Conservation (phyloP, 148 eudicot species). For the Persicaria maculosa region DNA sequence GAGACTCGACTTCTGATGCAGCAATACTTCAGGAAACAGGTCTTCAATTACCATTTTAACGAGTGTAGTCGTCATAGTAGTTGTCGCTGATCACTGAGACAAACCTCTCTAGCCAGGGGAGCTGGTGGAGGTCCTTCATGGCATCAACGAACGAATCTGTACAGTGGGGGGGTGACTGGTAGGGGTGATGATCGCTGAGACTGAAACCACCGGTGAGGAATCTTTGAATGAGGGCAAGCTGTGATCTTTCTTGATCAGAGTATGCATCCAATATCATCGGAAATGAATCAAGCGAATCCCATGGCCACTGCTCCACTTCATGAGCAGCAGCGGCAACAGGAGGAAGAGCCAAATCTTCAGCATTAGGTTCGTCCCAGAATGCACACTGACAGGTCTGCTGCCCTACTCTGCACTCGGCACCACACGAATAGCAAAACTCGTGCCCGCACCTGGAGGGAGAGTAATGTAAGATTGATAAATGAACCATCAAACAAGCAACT, state of each 20-base stretch:
- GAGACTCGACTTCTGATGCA: neutral
- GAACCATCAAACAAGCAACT: conserved; percentile 1
- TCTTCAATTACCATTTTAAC: conserved; percentile 15
- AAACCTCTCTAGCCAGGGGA: conserved; percentile 92
- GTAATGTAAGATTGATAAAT: neutral
- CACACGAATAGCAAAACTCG: conserved; percentile 77
- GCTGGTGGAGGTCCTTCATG: conserved; percentile 88
- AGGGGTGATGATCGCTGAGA: conserved; percentile 51
- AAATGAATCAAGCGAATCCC: conserved; percentile 58
- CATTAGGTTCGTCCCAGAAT: conserved; percentile 45
- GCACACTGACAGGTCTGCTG: conserved; percentile 62
- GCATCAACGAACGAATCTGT: conserved; percentile 67
- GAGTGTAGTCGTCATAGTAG: conserved; percentile 62
- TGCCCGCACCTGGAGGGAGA: conserved; percentile 56
- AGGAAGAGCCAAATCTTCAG: conserved; percentile 20
- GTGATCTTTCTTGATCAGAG: conserved; percentile 84
- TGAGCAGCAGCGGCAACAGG: conserved; percentile 26
- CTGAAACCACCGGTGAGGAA: conserved; percentile 77
- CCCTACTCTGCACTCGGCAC: conserved; percentile 42
- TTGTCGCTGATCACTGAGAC: conserved; percentile 79
- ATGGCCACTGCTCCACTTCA: conserved; percentile 60
- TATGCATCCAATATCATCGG: conserved; percentile 68
- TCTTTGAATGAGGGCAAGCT: conserved; percentile 78
- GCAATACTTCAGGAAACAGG: neutral
- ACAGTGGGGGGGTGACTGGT: conserved; percentile 58